Conservation (phyloP, 768 basidiomycete species). For the Naganishia vaughanmartiniae region DNA sequence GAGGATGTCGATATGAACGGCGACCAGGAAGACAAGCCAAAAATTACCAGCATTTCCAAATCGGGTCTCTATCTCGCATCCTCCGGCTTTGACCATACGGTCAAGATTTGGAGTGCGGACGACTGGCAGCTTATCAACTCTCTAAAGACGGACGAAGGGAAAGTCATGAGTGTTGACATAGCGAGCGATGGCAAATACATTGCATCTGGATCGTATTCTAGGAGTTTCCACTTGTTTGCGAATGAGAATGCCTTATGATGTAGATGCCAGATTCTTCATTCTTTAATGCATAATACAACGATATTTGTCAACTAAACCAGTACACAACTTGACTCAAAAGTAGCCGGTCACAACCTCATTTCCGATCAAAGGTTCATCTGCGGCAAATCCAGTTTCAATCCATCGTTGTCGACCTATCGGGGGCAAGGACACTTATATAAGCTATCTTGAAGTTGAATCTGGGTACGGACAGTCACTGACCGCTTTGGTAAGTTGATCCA, state of each 20-base stretch:
- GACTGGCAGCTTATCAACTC: constrained; percentile 92
- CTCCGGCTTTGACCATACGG: constrained; percentile 88
- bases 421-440: neutral
- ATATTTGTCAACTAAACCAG: neutral
- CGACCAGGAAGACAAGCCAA: constrained; percentile 26
- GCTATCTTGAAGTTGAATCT: neutral
- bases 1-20: constrained; percentile 30
- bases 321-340: neutral
- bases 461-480: constrained; percentile 24
- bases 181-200: constrained; percentile 76
- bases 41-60: constrained; percentile 23
- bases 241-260: constrained; percentile 57
- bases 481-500: constrained; percentile 45
- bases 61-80: constrained; percentile 88
- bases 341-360: too few relatives aligned
- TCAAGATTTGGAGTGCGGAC: constrained; percentile 95
- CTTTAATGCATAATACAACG: constrained; percentile 19
- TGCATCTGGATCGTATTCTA: constrained; percentile 85
- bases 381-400: constrained; percentile 23
- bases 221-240: constrained; percentile 89
- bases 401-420: constrained; percentile 43
- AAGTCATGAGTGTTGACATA: constrained; percentile 97
- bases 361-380: neutral
- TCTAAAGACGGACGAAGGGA: constrained; percentile 84
- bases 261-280: constrained; percentile 7